A percentile compares a stretch with the other conserved stretches of the same genome.
phyloP scores from a whole-genome alignment of 345 rosid genomes.

The Dimocarpus longan region DNA sequence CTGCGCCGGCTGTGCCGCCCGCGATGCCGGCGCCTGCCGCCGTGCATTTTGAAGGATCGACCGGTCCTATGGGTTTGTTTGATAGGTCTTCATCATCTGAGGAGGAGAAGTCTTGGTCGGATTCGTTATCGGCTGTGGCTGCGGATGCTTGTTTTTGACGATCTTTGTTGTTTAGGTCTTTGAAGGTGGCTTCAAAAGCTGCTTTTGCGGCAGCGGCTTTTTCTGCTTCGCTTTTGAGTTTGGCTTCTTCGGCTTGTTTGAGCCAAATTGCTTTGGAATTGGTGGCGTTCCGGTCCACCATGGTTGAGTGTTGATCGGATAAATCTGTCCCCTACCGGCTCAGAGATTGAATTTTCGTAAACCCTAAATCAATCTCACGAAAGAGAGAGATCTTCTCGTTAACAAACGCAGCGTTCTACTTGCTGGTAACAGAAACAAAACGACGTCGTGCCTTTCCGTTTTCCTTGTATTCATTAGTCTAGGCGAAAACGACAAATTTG shows the following conservation, averaged over 20 bases:
- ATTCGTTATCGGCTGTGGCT: conserved; percentile 64
- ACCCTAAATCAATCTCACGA: no score
- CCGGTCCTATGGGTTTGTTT: conserved; percentile 83
- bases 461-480: no score
- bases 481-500: no score
- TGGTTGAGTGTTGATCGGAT: not conserved
- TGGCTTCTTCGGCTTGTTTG: conserved; percentile 97
- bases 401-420: no score
- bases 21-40: conserved; percentile 93
- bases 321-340: no score
- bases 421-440: no score
- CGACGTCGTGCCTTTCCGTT: no score
- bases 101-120: conserved; percentile 57
- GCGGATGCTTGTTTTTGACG: conserved; percentile 34
- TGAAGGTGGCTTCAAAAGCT: conserved; percentile 96
- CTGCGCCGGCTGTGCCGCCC: conserved; percentile 92
- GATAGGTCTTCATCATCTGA: conserved; percentile 63
- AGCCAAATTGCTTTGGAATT: conserved; percentile 80
- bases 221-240: conserved; percentile 87
- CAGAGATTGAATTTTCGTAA: no score
- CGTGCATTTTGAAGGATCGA: conserved; percentile 81
- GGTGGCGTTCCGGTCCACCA: conserved; percentile 57
- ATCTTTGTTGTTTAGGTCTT: conserved; percentile 44
- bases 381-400: no score
- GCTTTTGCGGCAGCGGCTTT: conserved; percentile 94